A percentile compares a stretch with the other conserved stretches of the same genome.
These are phyloP conservation scores for Syzygium oleosum DNA, from an alignment of 345 rosid species.

Conservation along the genomic window DNA sequence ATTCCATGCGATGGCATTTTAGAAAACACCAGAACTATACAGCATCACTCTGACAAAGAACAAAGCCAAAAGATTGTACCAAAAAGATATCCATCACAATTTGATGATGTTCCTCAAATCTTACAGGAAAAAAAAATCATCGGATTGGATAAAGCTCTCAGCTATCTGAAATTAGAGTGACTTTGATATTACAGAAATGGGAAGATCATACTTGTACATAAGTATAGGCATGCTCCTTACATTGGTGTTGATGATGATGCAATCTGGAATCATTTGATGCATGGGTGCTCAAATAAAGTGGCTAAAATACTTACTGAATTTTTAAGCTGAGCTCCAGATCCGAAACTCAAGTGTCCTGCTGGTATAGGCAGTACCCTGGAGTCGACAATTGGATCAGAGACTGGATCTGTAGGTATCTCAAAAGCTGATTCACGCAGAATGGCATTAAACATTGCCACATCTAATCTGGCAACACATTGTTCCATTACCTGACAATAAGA, in stretches of 20 bases:
- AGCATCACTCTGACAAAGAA: not conserved
- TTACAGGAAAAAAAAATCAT: not conserved
- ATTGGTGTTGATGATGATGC: not conserved
- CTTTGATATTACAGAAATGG: not conserved
- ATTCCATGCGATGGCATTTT: not conserved
- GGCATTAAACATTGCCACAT: constrained; percentile 98
- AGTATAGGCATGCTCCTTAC: not conserved
- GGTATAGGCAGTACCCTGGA: constrained; percentile 89
- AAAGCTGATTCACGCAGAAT: constrained; percentile 85
- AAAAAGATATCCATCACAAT: not conserved
- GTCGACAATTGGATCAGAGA: constrained; percentile 87
- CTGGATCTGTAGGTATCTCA: constrained; percentile 93
- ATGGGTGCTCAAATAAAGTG: not conserved
- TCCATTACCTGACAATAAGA: constrained; percentile 62
- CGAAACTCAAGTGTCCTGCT: constrained; percentile 92
- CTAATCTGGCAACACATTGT: constrained; percentile 70
- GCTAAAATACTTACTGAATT: constrained; percentile 48
- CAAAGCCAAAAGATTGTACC: not conserved
- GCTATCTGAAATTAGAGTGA: not conserved
- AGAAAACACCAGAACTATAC: not conserved
- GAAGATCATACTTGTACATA: not conserved
- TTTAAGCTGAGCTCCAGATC: constrained; percentile 97
- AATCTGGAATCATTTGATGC: not conserved
- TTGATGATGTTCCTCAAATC: not conserved
- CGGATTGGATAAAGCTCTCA: not conserved